Evolutionary conservation across 495 filamentous ascomycete genomes (phyloP).

Genomic region (Zalerion maritima): DNA sequence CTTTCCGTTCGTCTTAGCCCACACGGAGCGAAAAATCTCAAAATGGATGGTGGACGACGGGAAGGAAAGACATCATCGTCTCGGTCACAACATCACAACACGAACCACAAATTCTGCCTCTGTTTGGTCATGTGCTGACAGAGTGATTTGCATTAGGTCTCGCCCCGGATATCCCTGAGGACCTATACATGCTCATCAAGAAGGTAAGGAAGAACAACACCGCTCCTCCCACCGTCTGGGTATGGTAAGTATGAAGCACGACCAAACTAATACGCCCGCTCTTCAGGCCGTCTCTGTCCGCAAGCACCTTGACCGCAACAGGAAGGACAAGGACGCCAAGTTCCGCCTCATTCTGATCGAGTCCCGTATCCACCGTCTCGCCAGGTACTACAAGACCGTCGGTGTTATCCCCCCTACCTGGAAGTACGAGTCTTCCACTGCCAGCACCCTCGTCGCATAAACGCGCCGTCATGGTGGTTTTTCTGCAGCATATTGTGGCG

Average conservation of each 20-base stretch:
- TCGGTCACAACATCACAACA: constrained; percentile 5
- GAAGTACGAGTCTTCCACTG: constrained; percentile 75
- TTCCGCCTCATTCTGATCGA: constrained; percentile 99
- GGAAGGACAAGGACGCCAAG: constrained; percentile 99
- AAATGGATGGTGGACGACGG: constrained; percentile 4
- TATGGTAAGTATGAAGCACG: constrained; percentile 2
- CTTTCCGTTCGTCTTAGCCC: neutral
- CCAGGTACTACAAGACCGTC: constrained; percentile 96
- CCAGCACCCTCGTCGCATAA: constrained; percentile 53
- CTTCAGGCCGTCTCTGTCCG: constrained; percentile 85
- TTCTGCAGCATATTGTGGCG: constrained; percentile 10
- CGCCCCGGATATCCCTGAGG: constrained; percentile 93
- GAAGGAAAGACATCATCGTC: constrained; percentile 6
- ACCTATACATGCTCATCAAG: constrained; percentile 97
- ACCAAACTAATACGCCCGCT: constrained; percentile 3
- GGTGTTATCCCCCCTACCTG: constrained; percentile 96
- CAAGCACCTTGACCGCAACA: constrained; percentile 99
- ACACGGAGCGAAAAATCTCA: constrained; percentile 3
- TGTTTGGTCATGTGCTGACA: constrained; percentile 96
- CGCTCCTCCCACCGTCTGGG: too few relatives aligned
- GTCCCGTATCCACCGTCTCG: constrained; percentile 97
- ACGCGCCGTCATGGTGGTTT: constrained; percentile 11
- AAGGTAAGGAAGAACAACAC: constrained; percentile 73
- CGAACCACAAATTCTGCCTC: constrained; percentile 43
- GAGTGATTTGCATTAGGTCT: constrained; percentile 86